Base-by-base conservation (phyloP, 768 basidiomycete genomes). In the Hortiboletus flavorubellus region DNA sequence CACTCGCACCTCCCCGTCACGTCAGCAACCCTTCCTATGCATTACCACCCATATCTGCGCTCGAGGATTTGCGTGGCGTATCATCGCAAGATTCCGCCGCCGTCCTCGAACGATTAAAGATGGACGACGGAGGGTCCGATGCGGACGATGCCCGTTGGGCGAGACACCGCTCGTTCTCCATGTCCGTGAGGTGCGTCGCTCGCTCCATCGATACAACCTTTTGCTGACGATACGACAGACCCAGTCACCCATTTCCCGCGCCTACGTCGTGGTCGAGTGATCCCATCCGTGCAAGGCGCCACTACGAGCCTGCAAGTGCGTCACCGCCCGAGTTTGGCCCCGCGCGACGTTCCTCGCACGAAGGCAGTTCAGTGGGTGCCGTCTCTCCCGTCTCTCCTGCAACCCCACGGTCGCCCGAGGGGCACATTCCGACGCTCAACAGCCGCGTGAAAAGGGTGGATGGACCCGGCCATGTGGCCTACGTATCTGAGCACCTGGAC, bases 31-130 rank as follows among this genome's bases (percentile, higher is more conserved):
- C 77, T 2, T 70, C 75, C 2, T 85, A 84, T 56, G 80, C 84
- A 2, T 65, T 88, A 4, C 87, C 86, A 1, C 85, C 86, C 1
- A 87, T 88, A 53, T 83, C 86, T 8, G 81, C 85, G 0, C 70
- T 91, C 61, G 87, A 88, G 66, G 82, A 83, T 55, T 66, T 84
- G 46, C 76, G 84, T 9, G 82, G 83, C 3, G 70, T 79, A 21
- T 66, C 72, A 62, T 68, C 75, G 56, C 54, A 76, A 37, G 85
- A 88, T 64, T 83, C 86, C 0, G 81, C 83, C 5, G 82, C 85
- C 7, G 87, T 90, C 8, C 69, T 90, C 45, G 74, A 82, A 51
- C 78, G 88, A 29, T 69, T 90, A n/a, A 78, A 75, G 53, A 76
- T 78, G 58, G 81, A 84, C 21, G 84, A 85, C 48, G 75, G 42